Evolutionary conservation across 2,329 filamentous ascomycete species (phyloP), one percentile per base, ranked within the genome.

Genomic region (Neofusicoccum umdonicola): DNA sequence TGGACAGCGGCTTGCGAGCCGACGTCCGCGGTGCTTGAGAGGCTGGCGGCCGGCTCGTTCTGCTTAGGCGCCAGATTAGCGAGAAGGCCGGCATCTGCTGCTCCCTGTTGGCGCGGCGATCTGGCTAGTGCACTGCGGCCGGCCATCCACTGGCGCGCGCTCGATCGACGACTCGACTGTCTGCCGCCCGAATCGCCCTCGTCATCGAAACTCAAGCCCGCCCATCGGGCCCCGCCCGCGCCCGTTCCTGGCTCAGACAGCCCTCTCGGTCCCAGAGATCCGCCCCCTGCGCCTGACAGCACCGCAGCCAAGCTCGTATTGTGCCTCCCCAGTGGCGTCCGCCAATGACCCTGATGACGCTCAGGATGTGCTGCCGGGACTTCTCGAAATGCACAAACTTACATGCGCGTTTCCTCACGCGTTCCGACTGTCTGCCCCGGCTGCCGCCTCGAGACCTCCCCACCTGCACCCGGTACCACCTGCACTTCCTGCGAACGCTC

Each of bases 261-360:
- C 31, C 4, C 50, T 52, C 15, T 37, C 37, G 37, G 52, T 42
- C 52, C 52, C 52, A 57, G 52, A 42, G 37, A 15, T 37, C 50
- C 22, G 50, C 50, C 50, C 50, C 50, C 50, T 52, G 50, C 52
- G n/a, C 51, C 27, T 31, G 8, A 13, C 51, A 22, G 15, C 31
- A 27, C n/a, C 42, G 37, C 31, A 41, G 56, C 56, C 56, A 60
- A 37, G 42, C 56, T 47, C 56, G 56, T 60, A 60, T 60, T 45
- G 42, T 45, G 44, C 58, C 45, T 34, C 19, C 37, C 37, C 34
- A 6, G 27, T 35, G 41, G 56, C n/a, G 19, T 15, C n/a, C 5
- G 3, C 58, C 15, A 37, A 9, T 31, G 58, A 62, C 58, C 58
- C 58, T 62, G 58, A 62, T 62, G 58, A 62, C 45, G 58, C 58